Evolutionary conservation across 805 yeast species (phyloP).

Genomic region (Candida palmyrensis): DNA sequence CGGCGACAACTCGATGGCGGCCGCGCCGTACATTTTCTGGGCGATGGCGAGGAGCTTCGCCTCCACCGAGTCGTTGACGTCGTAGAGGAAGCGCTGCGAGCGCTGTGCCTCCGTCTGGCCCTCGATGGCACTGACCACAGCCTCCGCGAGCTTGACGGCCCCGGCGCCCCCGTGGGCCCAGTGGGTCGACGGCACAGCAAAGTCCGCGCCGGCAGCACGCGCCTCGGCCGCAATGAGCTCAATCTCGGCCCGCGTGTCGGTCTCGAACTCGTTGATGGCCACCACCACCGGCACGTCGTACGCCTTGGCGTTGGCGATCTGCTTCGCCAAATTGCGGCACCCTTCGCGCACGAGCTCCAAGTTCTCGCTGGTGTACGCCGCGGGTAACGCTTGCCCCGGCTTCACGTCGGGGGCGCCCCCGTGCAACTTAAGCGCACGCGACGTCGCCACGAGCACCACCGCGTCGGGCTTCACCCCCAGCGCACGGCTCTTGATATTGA

Average conservation of each 20-base stretch:
- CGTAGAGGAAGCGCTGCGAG: slow-evolving; percentile 57
- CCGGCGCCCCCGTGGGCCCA: slow-evolving; percentile 97
- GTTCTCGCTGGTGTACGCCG: slow-evolving; percentile 75
- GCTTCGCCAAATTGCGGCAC: slow-evolving; percentile 84
- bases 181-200: slow-evolving; percentile 86
- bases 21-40: slow-evolving; percentile 89
- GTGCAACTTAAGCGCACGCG: slow-evolving; percentile 92
- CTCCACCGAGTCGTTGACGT: slow-evolving; percentile 66
- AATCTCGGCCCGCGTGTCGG: slow-evolving; percentile 79
- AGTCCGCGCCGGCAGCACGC: slow-evolving; percentile 85
- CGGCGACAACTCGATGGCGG: slow-evolving; percentile 73
- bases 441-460: slow-evolving; percentile 92
- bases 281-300: slow-evolving; percentile 92
- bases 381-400: slow-evolving; percentile 85
- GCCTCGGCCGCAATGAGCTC: slow-evolving; percentile 77
- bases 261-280: slow-evolving; percentile 83
- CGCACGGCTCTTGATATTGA: slow-evolving; percentile 92
- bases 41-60: slow-evolving; percentile 78
- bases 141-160: slow-evolving; percentile 76
- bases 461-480: slow-evolving; percentile 86
- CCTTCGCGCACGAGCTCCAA: slow-evolving; percentile 74
- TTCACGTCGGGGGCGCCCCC: slow-evolving; percentile 98
- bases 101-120: slow-evolving; percentile 28
- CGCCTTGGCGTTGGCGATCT: slow-evolving; percentile 75
- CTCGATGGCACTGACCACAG: slow-evolving; percentile 69